Base-by-base conservation (phyloP, 495 filamentous ascomycete species). In the Penicillium bovifimosum region DNA sequence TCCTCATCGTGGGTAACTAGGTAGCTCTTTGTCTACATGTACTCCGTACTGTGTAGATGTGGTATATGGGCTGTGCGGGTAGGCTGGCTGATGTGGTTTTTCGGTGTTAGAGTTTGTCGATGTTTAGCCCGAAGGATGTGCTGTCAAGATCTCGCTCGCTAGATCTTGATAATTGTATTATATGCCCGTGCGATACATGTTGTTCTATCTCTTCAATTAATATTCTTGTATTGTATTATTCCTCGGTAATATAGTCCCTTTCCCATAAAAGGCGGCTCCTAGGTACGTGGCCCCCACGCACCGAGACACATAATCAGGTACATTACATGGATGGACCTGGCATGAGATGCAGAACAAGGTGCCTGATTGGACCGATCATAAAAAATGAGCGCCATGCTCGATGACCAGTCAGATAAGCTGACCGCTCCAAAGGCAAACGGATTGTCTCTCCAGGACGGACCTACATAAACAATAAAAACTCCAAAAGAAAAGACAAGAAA, bases 281-380 rank as follows among this genome's bases (percentile, higher is more conserved):
- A 64, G 55, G 61, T 58, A 64, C 58, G 61, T 58, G 62, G 62
- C 55, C 50, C 41, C 53, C 55, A 64, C 58, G 55, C 53, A 64
- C 58, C 34, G 31, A 33, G 51, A 55, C 40, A 11, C 14, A 32
- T 33, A 34, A 46, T 38, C 45, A 58, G 52, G 54, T 43, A 43
- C 41, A 43, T 24, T 31, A 61, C 61, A 64, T 64, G 55, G 59
- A 58, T 63, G 13, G 48, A 53, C 60, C 60, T 43, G 41, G 59
- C 38, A 35, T 40, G 17, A 17, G 14, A 41, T 55, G 57, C 53
- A 56, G 34, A 32, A 34, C 35, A 18, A 24, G 47, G 31, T 3
- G 14, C 32, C 14, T 54, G 33, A 58, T 58, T 58, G 55, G 55
- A 26, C 29, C 10, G 16, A 20, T 32, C 16, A 32, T 20, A 20